Percentiles rank a stretch among this genome's conserved stretches.
Evolutionary conservation across 2,329 filamentous ascomycete genomes (phyloP).

Genomic region (Albophoma yamanashiensis): DNA sequence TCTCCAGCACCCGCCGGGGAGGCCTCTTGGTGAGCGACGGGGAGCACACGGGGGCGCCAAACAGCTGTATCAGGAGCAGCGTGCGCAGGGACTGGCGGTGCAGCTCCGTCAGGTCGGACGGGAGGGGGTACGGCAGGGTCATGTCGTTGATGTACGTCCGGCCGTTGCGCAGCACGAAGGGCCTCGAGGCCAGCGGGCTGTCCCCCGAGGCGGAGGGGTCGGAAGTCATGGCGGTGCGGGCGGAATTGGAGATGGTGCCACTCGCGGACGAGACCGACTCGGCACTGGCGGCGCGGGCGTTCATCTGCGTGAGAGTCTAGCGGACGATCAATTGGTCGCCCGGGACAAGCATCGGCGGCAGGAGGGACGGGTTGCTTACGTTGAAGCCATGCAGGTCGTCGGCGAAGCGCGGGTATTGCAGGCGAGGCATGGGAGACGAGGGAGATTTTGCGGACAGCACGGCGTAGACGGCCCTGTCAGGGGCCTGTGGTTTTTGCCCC

Average conservation of each 20-base stretch:
- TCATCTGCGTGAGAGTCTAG: conserved; percentile 19
- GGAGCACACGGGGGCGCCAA: conserved; percentile 70
- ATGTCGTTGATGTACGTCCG: conserved; percentile 73
- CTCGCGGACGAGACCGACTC: conserved; percentile 37
- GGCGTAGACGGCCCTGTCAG: background rate
- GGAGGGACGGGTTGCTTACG: conserved; percentile 2
- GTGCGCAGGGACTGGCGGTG: conserved; percentile 82
- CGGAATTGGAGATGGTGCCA: conserved; percentile 29
- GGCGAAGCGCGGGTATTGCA: background rate
- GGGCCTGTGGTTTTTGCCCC: background rate
- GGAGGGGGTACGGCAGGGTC: conserved; percentile 68
- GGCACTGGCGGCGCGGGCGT: conserved; percentile 25
- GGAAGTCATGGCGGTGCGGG: conserved; percentile 36
- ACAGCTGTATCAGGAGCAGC: conserved; percentile 68
- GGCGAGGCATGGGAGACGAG: conserved; percentile 3
- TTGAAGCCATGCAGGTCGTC: conserved; percentile 5
- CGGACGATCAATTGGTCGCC: conserved; percentile 4
- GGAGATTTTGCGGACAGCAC: background rate
- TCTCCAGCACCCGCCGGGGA: conserved; percentile 69
- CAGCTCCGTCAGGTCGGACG: conserved; percentile 76
- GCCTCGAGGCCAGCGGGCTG: conserved; percentile 27
- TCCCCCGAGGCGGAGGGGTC: conserved; percentile 35
- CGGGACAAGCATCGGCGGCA: background rate
- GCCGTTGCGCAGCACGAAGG: conserved; percentile 65
- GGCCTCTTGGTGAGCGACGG: conserved; percentile 54